A percentile compares a stretch with the other conserved stretches of the same genome.
These are phyloP conservation scores for Trichoderma gamsii DNA, from an alignment of 495 filamentous ascomycete genomes.

Conservation along the genomic window DNA sequence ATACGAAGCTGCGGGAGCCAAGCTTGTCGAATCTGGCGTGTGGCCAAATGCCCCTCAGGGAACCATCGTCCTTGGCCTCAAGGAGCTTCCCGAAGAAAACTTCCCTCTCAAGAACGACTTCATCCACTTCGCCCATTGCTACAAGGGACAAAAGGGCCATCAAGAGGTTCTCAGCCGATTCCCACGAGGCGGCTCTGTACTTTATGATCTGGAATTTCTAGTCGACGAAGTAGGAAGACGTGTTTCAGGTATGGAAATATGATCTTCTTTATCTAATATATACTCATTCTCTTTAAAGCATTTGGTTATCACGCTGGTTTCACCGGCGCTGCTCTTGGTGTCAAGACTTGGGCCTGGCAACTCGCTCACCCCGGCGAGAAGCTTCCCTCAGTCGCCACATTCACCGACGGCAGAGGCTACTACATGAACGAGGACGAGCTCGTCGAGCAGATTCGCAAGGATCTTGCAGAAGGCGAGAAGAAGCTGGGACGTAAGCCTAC, in stretches of 20 bases:
- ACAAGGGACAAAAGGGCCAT: slow-evolving; percentile 78
- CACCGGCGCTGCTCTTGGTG: slow-evolving; percentile 47
- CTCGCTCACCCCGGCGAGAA: too few species aligned
- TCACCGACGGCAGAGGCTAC: too few species aligned
- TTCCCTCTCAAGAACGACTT: slow-evolving; percentile 79
- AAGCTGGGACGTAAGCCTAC: background rate
- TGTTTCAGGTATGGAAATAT: too few species aligned
- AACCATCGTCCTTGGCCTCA: background rate
- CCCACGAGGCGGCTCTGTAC: too few species aligned
- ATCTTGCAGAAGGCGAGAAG: background rate
- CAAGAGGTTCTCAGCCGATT: too few species aligned
- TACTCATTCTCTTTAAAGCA: too few species aligned
- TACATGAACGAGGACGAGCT: slow-evolving; percentile 40
- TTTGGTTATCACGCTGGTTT: too few species aligned
- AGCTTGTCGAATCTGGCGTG: slow-evolving; percentile 70
- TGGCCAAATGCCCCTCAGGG: slow-evolving; percentile 57
- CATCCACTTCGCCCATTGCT: slow-evolving; percentile 80
- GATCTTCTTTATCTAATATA: too few species aligned
- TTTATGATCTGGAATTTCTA: too few species aligned
- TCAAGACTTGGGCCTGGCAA: too few species aligned
- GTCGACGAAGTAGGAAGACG: too few species aligned
- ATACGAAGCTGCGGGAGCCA: slow-evolving; percentile 59
- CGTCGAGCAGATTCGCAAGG: slow-evolving; percentile 57
- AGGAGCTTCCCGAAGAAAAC: background rate
- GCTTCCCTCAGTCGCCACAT: too few species aligned